These are phyloP conservation scores for Boletus speciosus DNA, from an alignment of 768 basidiomycete species.

Conservation along the genomic window DNA sequence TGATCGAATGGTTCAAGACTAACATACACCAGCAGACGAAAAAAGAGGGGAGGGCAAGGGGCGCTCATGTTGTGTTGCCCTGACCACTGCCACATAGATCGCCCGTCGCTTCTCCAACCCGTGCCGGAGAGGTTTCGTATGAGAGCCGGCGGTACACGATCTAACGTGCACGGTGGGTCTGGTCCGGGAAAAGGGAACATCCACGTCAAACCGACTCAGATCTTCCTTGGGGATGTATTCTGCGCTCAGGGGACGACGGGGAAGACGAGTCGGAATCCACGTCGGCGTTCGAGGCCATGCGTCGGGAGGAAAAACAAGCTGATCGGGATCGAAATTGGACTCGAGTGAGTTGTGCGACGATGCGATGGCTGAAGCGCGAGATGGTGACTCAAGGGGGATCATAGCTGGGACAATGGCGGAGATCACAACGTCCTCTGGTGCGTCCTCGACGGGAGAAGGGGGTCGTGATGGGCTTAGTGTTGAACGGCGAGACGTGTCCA, in stretches of 20 bases:
- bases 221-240: background rate
- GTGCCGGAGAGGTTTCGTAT: background rate
- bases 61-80: constrained; percentile 29
- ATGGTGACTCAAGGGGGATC: constrained; percentile 24
- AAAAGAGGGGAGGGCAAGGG: background rate
- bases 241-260: constrained; percentile 6
- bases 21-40: background rate
- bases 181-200: background rate
- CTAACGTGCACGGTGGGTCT: constrained; percentile 1
- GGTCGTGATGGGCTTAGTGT: background rate
- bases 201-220: background rate
- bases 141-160: background rate
- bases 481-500: constrained; percentile 5
- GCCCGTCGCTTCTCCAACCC: constrained; percentile 19
- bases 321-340: constrained; percentile 24
- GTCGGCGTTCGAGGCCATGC: constrained; percentile 25
- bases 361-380: constrained; percentile 17
- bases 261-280: constrained; percentile 8
- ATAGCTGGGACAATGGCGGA: constrained; percentile 6
- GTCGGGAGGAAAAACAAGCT: constrained; percentile 4
- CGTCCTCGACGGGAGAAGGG: constrained; percentile 4
- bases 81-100: constrained; percentile 45
- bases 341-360: constrained; percentile 33
- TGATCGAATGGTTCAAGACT: background rate
- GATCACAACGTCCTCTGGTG: constrained; percentile 12